These are phyloP conservation scores for Globisporangium parvum DNA, from an alignment of 352 stramenopile genomes.

Conservation along the genomic window DNA sequence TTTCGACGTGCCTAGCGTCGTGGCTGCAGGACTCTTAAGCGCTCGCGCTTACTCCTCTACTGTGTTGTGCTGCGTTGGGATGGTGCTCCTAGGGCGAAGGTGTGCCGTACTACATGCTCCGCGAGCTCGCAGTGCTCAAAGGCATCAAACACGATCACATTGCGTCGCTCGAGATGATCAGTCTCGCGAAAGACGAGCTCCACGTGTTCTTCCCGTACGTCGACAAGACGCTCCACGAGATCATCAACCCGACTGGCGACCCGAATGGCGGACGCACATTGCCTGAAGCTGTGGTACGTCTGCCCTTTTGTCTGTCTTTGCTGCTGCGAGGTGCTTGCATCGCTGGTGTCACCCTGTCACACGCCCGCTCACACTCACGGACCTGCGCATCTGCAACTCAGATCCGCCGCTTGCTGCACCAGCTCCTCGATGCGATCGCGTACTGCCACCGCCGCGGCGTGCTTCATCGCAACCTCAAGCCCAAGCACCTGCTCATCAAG, in stretches of 20 bases:
- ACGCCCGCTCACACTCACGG: no score
- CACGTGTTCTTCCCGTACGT: conserved; percentile 90
- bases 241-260: conserved; percentile 87
- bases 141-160: conserved; percentile 87
- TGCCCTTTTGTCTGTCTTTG: background rate
- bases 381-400: conserved; percentile 6
- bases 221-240: conserved; percentile 87
- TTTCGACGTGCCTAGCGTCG: no score
- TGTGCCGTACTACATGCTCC: conserved; percentile 92
- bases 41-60: conserved; percentile 3
- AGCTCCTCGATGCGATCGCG: conserved; percentile 83
- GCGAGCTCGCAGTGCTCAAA: conserved; percentile 84
- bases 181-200: conserved; percentile 79
- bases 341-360: background rate
- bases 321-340: no score
- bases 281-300: conserved; percentile 60
- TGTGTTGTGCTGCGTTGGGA: background rate
- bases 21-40: background rate
- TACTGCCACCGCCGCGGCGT: conserved; percentile 87
- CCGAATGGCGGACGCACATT: conserved; percentile 70
- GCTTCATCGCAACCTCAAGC: conserved; percentile 88
- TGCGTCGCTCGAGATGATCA: conserved; percentile 83
- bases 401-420: conserved; percentile 78
- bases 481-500: conserved; percentile 86
- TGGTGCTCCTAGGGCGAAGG: conserved; percentile 69